These are phyloP conservation scores for Wickerhamiella domercqiae DNA, from an alignment of 805 yeast genomes.

Conservation along the genomic window DNA sequence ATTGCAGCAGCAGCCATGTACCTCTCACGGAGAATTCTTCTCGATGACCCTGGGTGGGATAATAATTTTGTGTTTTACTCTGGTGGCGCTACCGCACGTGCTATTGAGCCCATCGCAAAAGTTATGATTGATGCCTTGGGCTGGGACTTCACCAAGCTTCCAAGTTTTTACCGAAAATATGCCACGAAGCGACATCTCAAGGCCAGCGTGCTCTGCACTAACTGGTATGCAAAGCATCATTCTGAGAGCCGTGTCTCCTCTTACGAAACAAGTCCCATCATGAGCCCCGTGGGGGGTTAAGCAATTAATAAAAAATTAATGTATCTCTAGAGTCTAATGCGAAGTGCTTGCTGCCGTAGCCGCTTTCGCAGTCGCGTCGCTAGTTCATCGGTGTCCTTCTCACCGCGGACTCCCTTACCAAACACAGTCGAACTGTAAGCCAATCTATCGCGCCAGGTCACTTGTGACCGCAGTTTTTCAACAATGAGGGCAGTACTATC, in stretches of 20 bases:
- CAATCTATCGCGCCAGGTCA: conserved; percentile 9
- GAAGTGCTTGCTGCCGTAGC: too few relatives aligned
- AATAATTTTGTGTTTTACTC: conserved; percentile 79
- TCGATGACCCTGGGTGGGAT: conserved; percentile 51
- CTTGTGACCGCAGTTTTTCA: conserved; percentile 1
- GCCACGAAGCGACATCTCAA: conserved; percentile 80
- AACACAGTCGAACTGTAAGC: conserved; percentile 19
- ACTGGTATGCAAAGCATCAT: conserved; percentile 22
- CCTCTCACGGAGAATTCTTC: conserved; percentile 58
- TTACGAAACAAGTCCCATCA: too few relatives aligned
- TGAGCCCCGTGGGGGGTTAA: too few relatives aligned
- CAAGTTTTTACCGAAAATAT: conserved; percentile 67
- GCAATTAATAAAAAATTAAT: too few relatives aligned
- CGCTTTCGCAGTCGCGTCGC: too few relatives aligned
- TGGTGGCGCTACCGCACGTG: conserved; percentile 70
- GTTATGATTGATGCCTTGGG: conserved; percentile 59
- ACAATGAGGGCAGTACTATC: conserved; percentile 6
- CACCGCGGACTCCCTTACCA: conserved; percentile 18
- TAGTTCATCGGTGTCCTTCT: too few relatives aligned
- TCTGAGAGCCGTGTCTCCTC: too few relatives aligned
- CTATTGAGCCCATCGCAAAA: conserved; percentile 55
- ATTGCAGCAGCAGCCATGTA: conserved; percentile 84
- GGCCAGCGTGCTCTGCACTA: conserved; percentile 25
- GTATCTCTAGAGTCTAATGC: too few relatives aligned
- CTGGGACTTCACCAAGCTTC: conserved; percentile 70